These are phyloP conservation scores for Saccharomyces cerevisiae DNA, from an alignment of 805 yeast genomes.

Conservation along the genomic window DNA sequence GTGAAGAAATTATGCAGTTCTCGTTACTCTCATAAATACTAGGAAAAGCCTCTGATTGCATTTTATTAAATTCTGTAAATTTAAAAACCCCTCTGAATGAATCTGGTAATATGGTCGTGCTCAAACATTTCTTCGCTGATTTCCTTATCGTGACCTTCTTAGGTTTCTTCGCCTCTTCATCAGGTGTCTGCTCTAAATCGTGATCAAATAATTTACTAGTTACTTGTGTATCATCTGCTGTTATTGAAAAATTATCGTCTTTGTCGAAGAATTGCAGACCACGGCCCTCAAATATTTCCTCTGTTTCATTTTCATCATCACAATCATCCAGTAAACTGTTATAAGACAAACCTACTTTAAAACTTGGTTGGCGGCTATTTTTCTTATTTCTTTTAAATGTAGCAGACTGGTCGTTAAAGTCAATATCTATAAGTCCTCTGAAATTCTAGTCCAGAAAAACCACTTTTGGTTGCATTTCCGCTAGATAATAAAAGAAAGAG, in stretches of 20 bases:
- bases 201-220: background rate
- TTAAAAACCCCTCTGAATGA: slow-evolving; percentile 23
- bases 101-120: slow-evolving; percentile 30
- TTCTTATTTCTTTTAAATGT: slow-evolving; percentile 1
- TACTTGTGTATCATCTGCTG: slow-evolving; percentile 11
- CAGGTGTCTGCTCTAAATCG: background rate
- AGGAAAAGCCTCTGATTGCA: slow-evolving; percentile 43
- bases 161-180: background rate
- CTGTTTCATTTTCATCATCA: slow-evolving; percentile 5
- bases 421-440: slow-evolving; percentile 3
- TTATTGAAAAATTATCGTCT: slow-evolving; percentile 3
- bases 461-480: background rate
- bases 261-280: background rate
- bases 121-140: background rate
- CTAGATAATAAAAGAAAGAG: background rate
- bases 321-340: slow-evolving; percentile 20
- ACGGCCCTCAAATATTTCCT: slow-evolving; percentile 1
- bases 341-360: slow-evolving; percentile 14
- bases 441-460: background rate
- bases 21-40: slow-evolving; percentile 29
- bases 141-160: slow-evolving; percentile 5
- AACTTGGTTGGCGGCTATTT: slow-evolving; percentile 12
- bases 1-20: slow-evolving; percentile 45
- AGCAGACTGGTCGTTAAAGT: slow-evolving; percentile 1
- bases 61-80: slow-evolving; percentile 33